Percentiles rank a stretch among this genome's conserved stretches.
These are phyloP conservation scores for Colletotrichum aenigma DNA, from an alignment of 2,329 filamentous ascomycete species.

Conservation along the genomic window DNA sequence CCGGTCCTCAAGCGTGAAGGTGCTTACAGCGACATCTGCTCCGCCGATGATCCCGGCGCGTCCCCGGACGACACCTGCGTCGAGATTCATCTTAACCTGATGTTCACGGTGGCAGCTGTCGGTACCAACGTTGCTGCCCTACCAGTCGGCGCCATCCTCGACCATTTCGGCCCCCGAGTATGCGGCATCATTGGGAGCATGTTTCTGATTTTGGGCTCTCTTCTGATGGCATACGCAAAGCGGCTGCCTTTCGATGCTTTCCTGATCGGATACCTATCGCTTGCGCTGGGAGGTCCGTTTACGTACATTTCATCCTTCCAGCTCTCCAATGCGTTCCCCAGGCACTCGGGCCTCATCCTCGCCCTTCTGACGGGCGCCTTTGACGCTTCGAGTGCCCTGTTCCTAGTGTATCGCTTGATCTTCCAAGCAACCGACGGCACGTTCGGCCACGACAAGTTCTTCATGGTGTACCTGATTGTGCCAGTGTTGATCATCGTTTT, in stretches of 20 bases:
- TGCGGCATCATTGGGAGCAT: slow-evolving; percentile 74
- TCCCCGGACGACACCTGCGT: slow-evolving; percentile 44
- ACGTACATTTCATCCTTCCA: slow-evolving; percentile 86
- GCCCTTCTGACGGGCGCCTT: slow-evolving; percentile 83
- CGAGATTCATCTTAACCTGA: slow-evolving; percentile 77
- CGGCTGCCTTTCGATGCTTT: slow-evolving; percentile 75
- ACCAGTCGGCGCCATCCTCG: slow-evolving; percentile 83
- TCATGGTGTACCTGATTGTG: slow-evolving; percentile 73
- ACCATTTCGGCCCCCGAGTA: slow-evolving; percentile 79
- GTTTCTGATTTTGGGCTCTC: slow-evolving; percentile 71
- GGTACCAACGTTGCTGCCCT: slow-evolving; percentile 87
- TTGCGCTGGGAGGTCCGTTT: slow-evolving; percentile 81
- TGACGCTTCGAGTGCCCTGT: slow-evolving; percentile 80
- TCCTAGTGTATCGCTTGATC: slow-evolving; percentile 74
- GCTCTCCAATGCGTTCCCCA: slow-evolving; percentile 82
- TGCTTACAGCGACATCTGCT: slow-evolving; percentile 71
- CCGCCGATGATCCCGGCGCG: slow-evolving; percentile 26
- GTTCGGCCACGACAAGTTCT: slow-evolving; percentile 72
- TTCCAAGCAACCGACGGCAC: slow-evolving; percentile 61
- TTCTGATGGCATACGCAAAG: slow-evolving; percentile 73
- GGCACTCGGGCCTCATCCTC: slow-evolving; percentile 77
- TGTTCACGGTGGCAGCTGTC: slow-evolving; percentile 91
- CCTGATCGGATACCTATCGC: slow-evolving; percentile 74
- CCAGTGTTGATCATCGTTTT: slow-evolving; percentile 68
- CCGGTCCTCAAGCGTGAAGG: slow-evolving; percentile 77